A percentile compares a stretch with the other conserved stretches of the same genome.
Evolutionary conservation across 768 basidiomycete species (phyloP).

Genomic region (Boletus sensibilis): DNA sequence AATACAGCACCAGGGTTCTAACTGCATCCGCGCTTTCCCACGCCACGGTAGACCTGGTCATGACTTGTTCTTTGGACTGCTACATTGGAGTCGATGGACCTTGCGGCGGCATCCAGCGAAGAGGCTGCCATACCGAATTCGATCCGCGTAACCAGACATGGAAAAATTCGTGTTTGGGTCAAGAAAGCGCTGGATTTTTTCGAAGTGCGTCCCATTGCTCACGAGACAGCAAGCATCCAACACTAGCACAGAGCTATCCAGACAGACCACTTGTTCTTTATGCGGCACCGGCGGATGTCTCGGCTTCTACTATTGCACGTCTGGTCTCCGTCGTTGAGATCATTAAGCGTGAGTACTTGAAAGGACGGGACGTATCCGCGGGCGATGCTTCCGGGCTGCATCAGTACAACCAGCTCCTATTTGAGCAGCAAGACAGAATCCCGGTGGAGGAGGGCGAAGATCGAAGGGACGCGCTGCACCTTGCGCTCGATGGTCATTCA

Average conservation of each 20-base stretch:
- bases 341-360: conserved; percentile 77
- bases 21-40: conserved; percentile 11
- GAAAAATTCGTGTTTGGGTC: conserved; percentile 55
- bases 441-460: conserved; percentile 36
- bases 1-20: neutral
- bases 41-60: conserved; percentile 10
- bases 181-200: conserved; percentile 53
- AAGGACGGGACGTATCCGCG: conserved; percentile 44
- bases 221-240: conserved; percentile 2
- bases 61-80: neutral
- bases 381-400: conserved; percentile 55
- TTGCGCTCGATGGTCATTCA: conserved; percentile 57
- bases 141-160: conserved; percentile 55
- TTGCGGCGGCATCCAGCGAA: conserved; percentile 1
- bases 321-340: conserved; percentile 81
- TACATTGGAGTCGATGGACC: conserved; percentile 16
- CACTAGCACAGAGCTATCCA: conserved; percentile 43
- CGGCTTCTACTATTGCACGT: conserved; percentile 48
- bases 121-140: conserved; percentile 23
- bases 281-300: conserved; percentile 47
- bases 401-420: conserved; percentile 75
- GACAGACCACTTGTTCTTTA: conserved; percentile 54
- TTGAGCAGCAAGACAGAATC: conserved; percentile 31
- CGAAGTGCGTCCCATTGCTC: conserved; percentile 39
- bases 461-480: conserved; percentile 24